Conservation (phyloP, 345 rosid genomes). For the Hibiscus trionum region DNA sequence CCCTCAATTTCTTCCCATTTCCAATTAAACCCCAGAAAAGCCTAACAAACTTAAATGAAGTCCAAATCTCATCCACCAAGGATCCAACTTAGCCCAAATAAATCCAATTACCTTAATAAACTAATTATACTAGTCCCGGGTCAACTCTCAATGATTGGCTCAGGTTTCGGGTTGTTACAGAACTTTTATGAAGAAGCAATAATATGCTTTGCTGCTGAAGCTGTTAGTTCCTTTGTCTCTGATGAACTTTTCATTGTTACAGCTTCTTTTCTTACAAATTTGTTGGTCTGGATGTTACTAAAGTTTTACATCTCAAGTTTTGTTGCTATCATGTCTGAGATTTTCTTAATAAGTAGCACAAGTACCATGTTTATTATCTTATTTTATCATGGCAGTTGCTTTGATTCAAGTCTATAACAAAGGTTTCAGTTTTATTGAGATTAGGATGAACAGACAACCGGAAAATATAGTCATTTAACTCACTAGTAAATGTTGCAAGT, state of each 20-base stretch:
- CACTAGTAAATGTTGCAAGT: background rate
- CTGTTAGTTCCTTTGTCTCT: background rate
- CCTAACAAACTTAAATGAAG: no score
- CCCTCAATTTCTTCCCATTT: no score
- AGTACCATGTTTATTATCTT: background rate
- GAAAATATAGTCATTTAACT: background rate
- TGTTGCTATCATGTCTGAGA: slow-evolving; percentile 1
- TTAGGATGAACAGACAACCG: background rate
- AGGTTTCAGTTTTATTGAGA: background rate
- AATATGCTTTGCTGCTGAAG: background rate
- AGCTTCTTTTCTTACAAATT: background rate
- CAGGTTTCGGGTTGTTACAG: background rate
- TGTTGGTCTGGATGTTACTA: background rate
- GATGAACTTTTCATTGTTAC: background rate
- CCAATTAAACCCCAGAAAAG: no score
- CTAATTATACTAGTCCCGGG: no score
- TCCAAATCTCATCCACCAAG: no score
- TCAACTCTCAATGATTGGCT: no score
- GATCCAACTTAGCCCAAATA: no score
- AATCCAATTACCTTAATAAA: no score
- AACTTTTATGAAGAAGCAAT: background rate
- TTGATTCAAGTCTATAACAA: background rate
- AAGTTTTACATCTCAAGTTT: background rate
- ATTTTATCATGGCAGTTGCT: background rate
- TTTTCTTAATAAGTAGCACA: background rate